Evolutionary conservation across 1,284 basidiomycete species (phyloP).

Genomic region (Earliella scabrosa): DNA sequence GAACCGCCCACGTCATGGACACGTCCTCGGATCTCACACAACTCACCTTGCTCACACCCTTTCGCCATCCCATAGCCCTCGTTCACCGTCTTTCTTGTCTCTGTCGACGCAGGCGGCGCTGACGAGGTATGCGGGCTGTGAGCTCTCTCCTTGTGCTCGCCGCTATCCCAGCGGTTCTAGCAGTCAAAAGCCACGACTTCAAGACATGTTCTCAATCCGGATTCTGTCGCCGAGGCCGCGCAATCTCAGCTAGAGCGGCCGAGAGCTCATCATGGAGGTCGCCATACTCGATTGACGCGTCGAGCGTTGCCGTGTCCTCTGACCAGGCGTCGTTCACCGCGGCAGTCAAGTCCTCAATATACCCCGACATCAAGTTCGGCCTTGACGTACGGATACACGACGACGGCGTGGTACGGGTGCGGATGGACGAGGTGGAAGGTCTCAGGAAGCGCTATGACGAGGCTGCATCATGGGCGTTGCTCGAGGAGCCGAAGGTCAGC

Average conservation of each 20-base stretch:
- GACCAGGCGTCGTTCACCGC: conserved; percentile 71
- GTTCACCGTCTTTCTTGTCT: not conserved
- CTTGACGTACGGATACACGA: conserved; percentile 83
- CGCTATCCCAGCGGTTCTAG: conserved; percentile 40
- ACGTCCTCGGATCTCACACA: too few relatives aligned
- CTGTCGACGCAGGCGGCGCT: not conserved
- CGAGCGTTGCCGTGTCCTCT: conserved; percentile 53
- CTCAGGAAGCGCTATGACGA: conserved; percentile 87
- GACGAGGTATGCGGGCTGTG: conserved; percentile 27
- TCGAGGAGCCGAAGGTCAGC: conserved; percentile 68
- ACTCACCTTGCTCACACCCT: too few relatives aligned
- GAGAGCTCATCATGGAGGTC: conserved; percentile 70
- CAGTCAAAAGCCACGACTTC: conserved; percentile 83
- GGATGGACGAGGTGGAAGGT: conserved; percentile 85
- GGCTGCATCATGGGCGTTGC: conserved; percentile 84
- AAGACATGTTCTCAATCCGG: conserved; percentile 90
- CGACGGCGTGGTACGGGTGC: conserved; percentile 83
- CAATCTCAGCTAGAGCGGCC: conserved; percentile 72
- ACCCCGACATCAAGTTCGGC: conserved; percentile 81
- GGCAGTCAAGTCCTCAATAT: conserved; percentile 75
- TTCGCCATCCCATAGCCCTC: too few relatives aligned
- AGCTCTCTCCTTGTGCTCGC: conserved; percentile 26
- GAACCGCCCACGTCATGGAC: too few relatives aligned
- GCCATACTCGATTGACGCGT: conserved; percentile 78
- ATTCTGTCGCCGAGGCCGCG: conserved; percentile 89